Base-by-base conservation (phyloP, 2,329 filamentous ascomycete genomes). In the Purpureocillium lavendulum region DNA sequence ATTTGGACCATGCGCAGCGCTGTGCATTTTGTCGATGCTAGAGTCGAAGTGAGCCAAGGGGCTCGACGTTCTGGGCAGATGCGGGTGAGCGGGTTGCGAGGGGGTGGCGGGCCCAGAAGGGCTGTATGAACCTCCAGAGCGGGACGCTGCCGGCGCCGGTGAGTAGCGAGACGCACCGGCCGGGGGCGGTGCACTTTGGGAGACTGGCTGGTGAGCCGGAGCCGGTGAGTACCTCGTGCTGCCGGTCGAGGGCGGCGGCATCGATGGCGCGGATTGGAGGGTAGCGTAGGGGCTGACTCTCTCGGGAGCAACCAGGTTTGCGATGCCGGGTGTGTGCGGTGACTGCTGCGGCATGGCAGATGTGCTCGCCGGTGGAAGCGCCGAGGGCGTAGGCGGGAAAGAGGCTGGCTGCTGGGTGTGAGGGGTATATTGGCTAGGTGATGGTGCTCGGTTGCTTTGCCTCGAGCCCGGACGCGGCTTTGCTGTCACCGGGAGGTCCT, bases 401-500 rank as follows among this genome's bases (percentile, higher is more conserved):
- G 31, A 21, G 10, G 26, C 38, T n/a, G 37, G 36, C 13, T 35
- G 33, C 16, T 39, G 38, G 4, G 21, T 34, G 2, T 18, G 12
- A n/a, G 46, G 42, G 10, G 35, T 29, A 35, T 48, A 50, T 18
- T 40, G 44, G 30, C 39, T 55, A 13, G 71, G 69, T 7, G 71
- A 72, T 5, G 61, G 55, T 31, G 60, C 55, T 28, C 65, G 54
- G 18, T 58, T 61, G 48, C 67, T 70, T 21, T 75, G 72, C 40
- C 77, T 70, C 2, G 76, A 74, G 17, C 71, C 69, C 14, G 78
- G 75, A 18, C 81, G 74, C n/a, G 78, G 72, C 53, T 71, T 81
- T 4, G 74, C 61, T 2, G 71, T 60, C 38, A 82, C 59, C 1
- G 85, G 85, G 16, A 90, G 66, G 40, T 90, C 85, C 59, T 89